Evolutionary conservation across 345 rosid species (phyloP).

Genomic region (Cardamine occulta): DNA sequence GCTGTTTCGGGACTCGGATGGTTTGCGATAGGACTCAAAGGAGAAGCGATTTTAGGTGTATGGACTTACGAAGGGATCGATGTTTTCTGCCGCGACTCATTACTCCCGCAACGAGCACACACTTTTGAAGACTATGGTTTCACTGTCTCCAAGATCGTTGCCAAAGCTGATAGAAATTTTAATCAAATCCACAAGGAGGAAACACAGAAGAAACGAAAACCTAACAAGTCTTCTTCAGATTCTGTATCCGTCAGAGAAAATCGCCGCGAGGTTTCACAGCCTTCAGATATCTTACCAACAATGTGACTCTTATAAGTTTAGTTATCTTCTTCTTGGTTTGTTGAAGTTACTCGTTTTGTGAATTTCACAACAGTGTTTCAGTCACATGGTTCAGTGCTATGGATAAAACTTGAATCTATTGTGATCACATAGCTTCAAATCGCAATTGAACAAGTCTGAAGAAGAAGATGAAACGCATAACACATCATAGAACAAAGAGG

Average conservation of each 20-base stretch:
- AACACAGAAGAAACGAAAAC: slow-evolving; percentile 56
- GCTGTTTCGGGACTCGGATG: slow-evolving; percentile 92
- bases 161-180: slow-evolving; percentile 73
- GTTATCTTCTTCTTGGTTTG: neutral
- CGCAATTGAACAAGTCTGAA: neutral
- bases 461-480: neutral
- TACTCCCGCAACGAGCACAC: slow-evolving; percentile 70
- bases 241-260: slow-evolving; percentile 19
- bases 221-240: slow-evolving; percentile 28
- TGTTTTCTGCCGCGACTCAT: slow-evolving; percentile 65
- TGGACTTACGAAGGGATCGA: slow-evolving; percentile 92
- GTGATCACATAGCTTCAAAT: neutral
- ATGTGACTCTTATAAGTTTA: slow-evolving; percentile 21
- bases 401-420: neutral
- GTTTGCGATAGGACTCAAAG: slow-evolving; percentile 82
- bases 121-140: slow-evolving; percentile 83
- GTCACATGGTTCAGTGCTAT: neutral
- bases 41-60: slow-evolving; percentile 72
- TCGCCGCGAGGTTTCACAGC: slow-evolving; percentile 11
- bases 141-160: slow-evolving; percentile 82
- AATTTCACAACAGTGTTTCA: neutral
- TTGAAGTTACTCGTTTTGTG: neutral
- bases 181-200: slow-evolving; percentile 51
- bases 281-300: slow-evolving; percentile 1
- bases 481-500: slow-evolving; percentile 6